These are phyloP conservation scores for Candida pseudoviswanathii DNA, from an alignment of 1,139 yeast genomes.

Conservation along the genomic window DNA sequence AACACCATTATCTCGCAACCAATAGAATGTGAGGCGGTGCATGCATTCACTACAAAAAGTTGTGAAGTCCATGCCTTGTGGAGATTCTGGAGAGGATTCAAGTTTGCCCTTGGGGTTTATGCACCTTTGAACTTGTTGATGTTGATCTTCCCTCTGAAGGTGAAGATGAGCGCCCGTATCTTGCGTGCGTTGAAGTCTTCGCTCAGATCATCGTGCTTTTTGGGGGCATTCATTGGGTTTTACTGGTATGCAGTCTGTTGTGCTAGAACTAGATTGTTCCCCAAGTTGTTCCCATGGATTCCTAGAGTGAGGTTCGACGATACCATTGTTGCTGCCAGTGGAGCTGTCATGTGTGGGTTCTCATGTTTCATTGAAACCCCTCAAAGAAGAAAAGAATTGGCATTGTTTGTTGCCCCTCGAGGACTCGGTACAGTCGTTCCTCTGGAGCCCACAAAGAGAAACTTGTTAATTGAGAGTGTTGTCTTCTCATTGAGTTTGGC, in stretches of 20 bases:
- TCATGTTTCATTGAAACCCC: conserved; percentile 36
- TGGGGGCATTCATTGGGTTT: conserved; percentile 35
- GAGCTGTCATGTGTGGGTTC: conserved; percentile 36
- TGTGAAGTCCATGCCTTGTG: conserved; percentile 44
- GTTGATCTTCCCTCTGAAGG: conserved; percentile 30
- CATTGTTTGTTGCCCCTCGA: conserved; percentile 41
- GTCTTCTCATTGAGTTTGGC: conserved; percentile 38
- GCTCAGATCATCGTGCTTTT: conserved; percentile 33
- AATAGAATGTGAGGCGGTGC: conserved; percentile 33
- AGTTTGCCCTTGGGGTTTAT: conserved; percentile 36
- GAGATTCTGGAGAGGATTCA: conserved; percentile 38
- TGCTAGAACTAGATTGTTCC: conserved; percentile 32
- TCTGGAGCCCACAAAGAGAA: conserved; percentile 26
- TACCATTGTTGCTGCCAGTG: conserved; percentile 32
- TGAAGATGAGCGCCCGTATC: conserved; percentile 21
- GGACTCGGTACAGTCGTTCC: conserved; percentile 40
- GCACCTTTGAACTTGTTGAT: conserved; percentile 34
- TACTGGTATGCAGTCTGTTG: conserved; percentile 44
- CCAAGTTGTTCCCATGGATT: conserved; percentile 30
- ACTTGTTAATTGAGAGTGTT: conserved; percentile 30
- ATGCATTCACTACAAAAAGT: conserved; percentile 33
- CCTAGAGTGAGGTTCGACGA: conserved; percentile 32
- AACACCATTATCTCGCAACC: conserved; percentile 25
- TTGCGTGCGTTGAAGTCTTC: conserved; percentile 27
- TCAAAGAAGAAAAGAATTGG: conserved; percentile 41